Evolutionary conservation across 2,329 filamentous ascomycete species (phyloP).

Genomic region (Exophiala sp.): DNA sequence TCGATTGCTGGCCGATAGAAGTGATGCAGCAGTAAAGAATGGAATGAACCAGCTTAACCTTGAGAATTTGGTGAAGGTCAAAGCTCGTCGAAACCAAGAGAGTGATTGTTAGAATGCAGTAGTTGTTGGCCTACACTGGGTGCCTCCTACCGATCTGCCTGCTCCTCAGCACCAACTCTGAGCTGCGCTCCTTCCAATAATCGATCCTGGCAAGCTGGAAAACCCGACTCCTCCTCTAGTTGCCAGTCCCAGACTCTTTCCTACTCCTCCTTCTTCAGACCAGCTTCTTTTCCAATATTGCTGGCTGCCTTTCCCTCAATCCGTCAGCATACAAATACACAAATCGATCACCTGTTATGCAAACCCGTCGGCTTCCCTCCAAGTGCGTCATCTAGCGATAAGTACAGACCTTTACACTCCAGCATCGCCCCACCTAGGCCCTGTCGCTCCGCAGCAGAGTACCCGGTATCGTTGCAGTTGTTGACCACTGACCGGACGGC

Average conservation of each 20-base stretch:
- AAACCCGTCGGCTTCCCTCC: conserved; percentile 6
- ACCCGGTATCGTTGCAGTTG: not conserved
- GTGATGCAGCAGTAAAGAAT: too few relatives aligned
- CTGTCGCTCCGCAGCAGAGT: conserved; percentile 15
- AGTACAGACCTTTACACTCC: not conserved
- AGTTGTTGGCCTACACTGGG: too few relatives aligned
- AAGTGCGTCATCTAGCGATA: conserved; percentile 19
- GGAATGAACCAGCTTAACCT: too few relatives aligned
- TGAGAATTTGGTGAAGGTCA: too few relatives aligned
- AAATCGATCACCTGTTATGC: not conserved
- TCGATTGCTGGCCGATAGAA: too few relatives aligned
- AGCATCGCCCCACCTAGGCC: conserved; percentile 2
- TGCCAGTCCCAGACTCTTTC: not conserved
- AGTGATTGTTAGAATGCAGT: too few relatives aligned
- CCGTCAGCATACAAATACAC: not conserved
- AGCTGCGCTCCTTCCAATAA: too few relatives aligned
- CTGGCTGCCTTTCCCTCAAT: conserved; percentile 4
- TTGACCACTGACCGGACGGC: conserved; percentile 1
- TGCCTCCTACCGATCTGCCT: too few relatives aligned
- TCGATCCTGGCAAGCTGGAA: not conserved
- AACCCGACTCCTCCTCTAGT: not conserved
- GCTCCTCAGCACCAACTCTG: too few relatives aligned
- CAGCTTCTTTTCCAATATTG: not conserved
- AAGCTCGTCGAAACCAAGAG: too few relatives aligned
- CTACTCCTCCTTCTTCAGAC: not conserved